Percentiles rank a stretch among this genome's conserved stretches.
These are phyloP conservation scores for Fusarium veterinarium DNA, from an alignment of 2,329 filamentous ascomycete species.

Conservation along the genomic window DNA sequence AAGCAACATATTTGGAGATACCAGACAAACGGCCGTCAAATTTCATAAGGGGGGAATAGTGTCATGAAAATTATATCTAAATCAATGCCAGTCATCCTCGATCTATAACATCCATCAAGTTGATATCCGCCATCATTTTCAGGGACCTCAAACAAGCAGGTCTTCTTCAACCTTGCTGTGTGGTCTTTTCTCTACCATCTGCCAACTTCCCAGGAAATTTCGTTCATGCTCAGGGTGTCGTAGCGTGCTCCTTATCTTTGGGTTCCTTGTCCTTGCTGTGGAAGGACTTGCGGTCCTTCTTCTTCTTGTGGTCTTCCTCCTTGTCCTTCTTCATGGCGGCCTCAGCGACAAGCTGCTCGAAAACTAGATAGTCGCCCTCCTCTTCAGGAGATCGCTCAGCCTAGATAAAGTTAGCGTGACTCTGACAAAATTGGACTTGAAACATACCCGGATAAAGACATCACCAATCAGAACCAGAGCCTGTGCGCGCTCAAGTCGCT, in stretches of 20 bases:
- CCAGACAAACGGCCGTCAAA: constrained; percentile 12
- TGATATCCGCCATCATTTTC: constrained; percentile 9
- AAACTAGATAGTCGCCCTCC: constrained; percentile 98
- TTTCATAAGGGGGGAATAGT: constrained; percentile 34
- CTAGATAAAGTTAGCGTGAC: constrained; percentile 57
- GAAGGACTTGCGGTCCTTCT: constrained; percentile 61
- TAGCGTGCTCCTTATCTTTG: constrained; percentile 27
- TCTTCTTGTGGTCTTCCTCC: constrained; percentile 71
- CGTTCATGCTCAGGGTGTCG: neutral
- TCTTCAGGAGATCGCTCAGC: constrained; percentile 91
- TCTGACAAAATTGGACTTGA: neutral
- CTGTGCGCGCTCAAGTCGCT: constrained; percentile 91
- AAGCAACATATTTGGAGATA: neutral
- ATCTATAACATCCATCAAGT: constrained; percentile 24
- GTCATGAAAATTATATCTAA: constrained; percentile 46
- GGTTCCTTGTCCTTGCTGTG: constrained; percentile 19
- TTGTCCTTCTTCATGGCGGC: constrained; percentile 91
- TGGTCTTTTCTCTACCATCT: neutral
- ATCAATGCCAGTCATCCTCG: constrained; percentile 39
- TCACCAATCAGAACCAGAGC: constrained; percentile 90
- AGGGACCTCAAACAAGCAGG: neutral
- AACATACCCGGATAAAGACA: constrained; percentile 83
- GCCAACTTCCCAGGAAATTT: neutral
- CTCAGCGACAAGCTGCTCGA: constrained; percentile 97
- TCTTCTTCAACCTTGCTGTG: neutral